Conservation (phyloP, 257 asterid genomes). For the Coffea eugenioides region DNA sequence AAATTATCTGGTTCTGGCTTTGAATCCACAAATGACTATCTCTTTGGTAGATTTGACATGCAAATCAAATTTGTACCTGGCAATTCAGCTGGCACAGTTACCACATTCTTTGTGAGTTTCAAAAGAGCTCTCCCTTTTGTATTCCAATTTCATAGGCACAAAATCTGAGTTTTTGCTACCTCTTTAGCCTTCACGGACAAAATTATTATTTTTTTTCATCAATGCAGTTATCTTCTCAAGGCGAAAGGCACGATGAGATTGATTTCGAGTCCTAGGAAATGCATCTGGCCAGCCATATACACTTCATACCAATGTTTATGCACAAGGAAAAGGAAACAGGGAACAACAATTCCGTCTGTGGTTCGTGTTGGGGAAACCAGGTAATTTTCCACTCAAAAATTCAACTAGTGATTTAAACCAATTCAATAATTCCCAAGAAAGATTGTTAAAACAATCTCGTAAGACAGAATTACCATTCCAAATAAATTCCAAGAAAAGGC, state of each 20-base stretch:
- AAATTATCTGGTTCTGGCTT: conserved; percentile 17
- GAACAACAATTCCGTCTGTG: conserved; percentile 44
- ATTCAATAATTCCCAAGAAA: too few species aligned
- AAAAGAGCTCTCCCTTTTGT: too few species aligned
- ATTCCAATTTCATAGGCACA: too few species aligned
- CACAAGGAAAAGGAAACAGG: conserved; percentile 43
- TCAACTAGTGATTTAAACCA: too few species aligned
- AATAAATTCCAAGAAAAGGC: too few species aligned
- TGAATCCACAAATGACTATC: conserved; percentile 9
- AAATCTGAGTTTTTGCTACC: too few species aligned
- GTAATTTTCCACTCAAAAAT: too few species aligned
- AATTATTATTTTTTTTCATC: background rate
- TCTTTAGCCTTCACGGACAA: too few species aligned
- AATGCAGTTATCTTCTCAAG: conserved; percentile 40
- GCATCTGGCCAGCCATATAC: conserved; percentile 38
- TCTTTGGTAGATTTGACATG: conserved; percentile 17
- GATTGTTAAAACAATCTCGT: too few species aligned
- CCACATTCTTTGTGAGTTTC: conserved; percentile 8
- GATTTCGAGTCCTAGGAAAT: conserved; percentile 44
- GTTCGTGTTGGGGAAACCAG: conserved; percentile 4
- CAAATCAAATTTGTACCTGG: conserved; percentile 15
- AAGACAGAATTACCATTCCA: too few species aligned
- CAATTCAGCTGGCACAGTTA: conserved; percentile 14
- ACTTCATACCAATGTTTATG: conserved; percentile 38
- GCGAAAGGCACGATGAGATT: conserved; percentile 41